Percentiles rank a stretch among this genome's conserved stretches.
Conservation (phyloP, 2,329 filamentous ascomycete species). For the Cercospora brassicicola region DNA sequence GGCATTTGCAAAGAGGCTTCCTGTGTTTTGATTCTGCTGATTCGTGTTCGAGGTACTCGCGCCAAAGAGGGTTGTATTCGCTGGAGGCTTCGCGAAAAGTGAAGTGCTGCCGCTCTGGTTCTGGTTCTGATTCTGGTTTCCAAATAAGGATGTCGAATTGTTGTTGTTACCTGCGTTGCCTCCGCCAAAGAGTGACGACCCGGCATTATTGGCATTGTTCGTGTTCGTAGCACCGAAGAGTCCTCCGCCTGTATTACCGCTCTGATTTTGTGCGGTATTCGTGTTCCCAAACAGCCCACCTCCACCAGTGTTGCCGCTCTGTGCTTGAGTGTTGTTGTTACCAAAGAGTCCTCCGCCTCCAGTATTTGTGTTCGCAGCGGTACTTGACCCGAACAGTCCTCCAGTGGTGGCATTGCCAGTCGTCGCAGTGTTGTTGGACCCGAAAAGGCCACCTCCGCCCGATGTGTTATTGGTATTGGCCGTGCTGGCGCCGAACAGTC, state of each 20-base stretch:
- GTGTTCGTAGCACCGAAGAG: slow-evolving; percentile 19
- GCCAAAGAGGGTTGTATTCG: slow-evolving; percentile 17
- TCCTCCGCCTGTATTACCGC: slow-evolving; percentile 17
- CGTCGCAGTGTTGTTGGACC: slow-evolving; percentile 5
- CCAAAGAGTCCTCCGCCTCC: slow-evolving; percentile 14
- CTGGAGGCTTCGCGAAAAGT: slow-evolving; percentile 26
- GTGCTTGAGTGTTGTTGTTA: slow-evolving; percentile 13
- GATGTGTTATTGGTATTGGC: slow-evolving; percentile 6
- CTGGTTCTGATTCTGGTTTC: slow-evolving; percentile 24
- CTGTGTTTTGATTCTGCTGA: slow-evolving; percentile 1
- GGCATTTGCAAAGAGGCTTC: background rate
- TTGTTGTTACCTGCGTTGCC: slow-evolving; percentile 27
- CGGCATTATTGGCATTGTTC: slow-evolving; percentile 9
- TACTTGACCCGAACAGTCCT: slow-evolving; percentile 16
- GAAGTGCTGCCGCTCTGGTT: slow-evolving; percentile 13
- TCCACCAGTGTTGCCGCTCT: background rate
- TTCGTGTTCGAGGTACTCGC: slow-evolving; percentile 13
- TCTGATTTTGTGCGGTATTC: slow-evolving; percentile 12
- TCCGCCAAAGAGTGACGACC: slow-evolving; percentile 20
- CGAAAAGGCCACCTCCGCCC: slow-evolving; percentile 9
- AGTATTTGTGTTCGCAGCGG: slow-evolving; percentile 6
- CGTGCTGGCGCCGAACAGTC: slow-evolving; percentile 38
- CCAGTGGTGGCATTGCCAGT: slow-evolving; percentile 4
- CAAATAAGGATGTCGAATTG: slow-evolving; percentile 39
- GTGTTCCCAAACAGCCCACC: slow-evolving; percentile 9